Conservation (phyloP, 192 early-diverging fungal genomes). For the Coemansia sp. region DNA sequence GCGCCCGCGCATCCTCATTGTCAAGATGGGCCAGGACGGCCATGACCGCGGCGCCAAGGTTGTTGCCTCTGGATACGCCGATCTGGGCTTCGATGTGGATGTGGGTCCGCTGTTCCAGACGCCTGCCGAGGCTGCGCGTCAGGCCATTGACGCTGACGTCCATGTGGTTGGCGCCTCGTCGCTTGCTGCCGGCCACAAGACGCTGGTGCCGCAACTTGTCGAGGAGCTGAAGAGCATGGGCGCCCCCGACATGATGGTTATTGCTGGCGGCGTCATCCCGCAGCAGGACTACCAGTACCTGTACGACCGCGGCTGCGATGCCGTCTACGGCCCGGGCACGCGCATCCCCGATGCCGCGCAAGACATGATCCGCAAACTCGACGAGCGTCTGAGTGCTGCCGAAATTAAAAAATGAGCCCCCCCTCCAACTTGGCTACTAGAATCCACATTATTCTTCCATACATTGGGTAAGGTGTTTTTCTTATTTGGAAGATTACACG, state of each 20-base stretch:
- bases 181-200: conserved; percentile 87
- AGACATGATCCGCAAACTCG: conserved; percentile 76
- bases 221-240: conserved; percentile 75
- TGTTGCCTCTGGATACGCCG: conserved; percentile 85
- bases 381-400: conserved; percentile 24
- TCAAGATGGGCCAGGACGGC: conserved; percentile 93
- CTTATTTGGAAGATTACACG: not conserved
- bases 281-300: conserved; percentile 85
- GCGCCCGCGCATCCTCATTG: conserved; percentile 85
- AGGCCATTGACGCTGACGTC: conserved; percentile 87
- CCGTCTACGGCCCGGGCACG: conserved; percentile 88
- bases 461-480: not conserved
- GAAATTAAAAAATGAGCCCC: not conserved
- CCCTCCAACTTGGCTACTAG: not conserved
- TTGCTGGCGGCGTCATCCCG: conserved; percentile 86
- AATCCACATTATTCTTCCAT: not conserved
- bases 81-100: conserved; percentile 90
- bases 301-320: conserved; percentile 73
- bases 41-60: conserved; percentile 94
- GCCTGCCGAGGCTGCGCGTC: conserved; percentile 82
- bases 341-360: conserved; percentile 80
- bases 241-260: conserved; percentile 69
- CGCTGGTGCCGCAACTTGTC: conserved; percentile 77
- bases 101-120: conserved; percentile 88
- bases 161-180: conserved; percentile 86